A percentile compares a stretch with the other conserved stretches of the same genome.
These are phyloP conservation scores for Silene uniflora DNA, from an alignment of 148 eudicot genomes.

Conservation along the genomic window DNA sequence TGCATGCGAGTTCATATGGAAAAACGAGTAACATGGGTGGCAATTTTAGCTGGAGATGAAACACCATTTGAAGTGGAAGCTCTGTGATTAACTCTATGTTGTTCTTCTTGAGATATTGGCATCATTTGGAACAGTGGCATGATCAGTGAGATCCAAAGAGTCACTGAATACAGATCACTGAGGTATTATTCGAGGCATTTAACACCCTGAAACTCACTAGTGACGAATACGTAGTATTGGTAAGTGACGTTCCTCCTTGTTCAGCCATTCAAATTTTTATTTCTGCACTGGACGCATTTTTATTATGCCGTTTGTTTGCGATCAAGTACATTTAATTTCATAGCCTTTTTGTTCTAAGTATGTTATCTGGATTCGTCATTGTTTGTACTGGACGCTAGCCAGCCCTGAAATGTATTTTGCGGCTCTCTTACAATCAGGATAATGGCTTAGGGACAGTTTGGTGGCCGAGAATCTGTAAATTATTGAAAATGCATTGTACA, in stretches of 20 bases:
- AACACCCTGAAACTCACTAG: neutral
- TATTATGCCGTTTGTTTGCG: neutral
- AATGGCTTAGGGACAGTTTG: too few relatives aligned
- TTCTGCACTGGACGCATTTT: neutral
- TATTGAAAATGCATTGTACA: neutral
- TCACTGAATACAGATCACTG: neutral
- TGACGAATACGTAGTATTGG: neutral
- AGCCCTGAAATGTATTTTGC: too few relatives aligned
- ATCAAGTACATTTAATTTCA: neutral
- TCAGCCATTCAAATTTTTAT: neutral
- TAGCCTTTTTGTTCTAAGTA: neutral
- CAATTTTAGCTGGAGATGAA: neutral
- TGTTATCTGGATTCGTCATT: neutral
- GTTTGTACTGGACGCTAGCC: neutral
- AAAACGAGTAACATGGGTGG: neutral
- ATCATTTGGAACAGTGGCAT: neutral
- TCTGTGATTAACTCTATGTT: neutral
- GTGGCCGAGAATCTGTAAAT: too few relatives aligned
- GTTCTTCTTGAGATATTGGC: neutral
- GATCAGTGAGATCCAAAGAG: neutral
- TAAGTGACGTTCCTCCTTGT: neutral
- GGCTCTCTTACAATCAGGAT: too few relatives aligned
- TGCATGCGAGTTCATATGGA: neutral
- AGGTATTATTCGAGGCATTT: conserved; percentile 1
- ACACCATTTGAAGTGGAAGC: neutral